phyloP scores from a whole-genome alignment of 768 basidiomycete species.

The Mycena latifolia region DNA sequence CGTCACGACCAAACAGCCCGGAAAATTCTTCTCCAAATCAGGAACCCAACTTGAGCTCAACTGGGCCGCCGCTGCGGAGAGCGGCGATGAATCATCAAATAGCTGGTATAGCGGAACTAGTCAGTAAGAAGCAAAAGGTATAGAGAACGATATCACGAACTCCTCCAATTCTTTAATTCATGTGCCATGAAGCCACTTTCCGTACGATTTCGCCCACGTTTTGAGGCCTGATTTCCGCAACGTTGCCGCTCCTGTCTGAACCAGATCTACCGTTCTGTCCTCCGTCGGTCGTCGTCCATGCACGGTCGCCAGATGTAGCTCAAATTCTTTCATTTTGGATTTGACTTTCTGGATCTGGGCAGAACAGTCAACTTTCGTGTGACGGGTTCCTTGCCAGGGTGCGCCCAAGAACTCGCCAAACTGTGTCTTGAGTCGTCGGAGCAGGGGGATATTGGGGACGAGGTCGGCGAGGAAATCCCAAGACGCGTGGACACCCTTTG shows the following conservation, averaged over 20 bases:
- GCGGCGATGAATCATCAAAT: too few relatives aligned
- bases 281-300: background rate
- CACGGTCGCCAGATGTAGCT: background rate
- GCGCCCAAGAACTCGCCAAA: conserved; percentile 21
- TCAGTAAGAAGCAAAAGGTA: too few relatives aligned
- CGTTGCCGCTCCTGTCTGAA: background rate
- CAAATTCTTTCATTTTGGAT: background rate
- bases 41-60: too few relatives aligned
- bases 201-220: conserved; percentile 4
- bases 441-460: conserved; percentile 3
- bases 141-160: too few relatives aligned
- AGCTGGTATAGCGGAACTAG: too few relatives aligned
- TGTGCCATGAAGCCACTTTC: background rate
- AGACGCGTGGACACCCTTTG: conserved; percentile 19
- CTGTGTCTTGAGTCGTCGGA: conserved; percentile 10
- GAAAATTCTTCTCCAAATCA: too few relatives aligned
- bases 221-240: background rate
- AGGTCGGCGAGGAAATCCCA: conserved; percentile 17
- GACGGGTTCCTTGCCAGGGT: conserved; percentile 15
- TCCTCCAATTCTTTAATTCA: background rate
- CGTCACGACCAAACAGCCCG: too few relatives aligned
- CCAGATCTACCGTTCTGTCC: background rate
- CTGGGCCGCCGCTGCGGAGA: too few relatives aligned
- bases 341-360: background rate
- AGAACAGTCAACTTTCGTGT: conserved; percentile 13